Conservation (phyloP, 2,329 filamentous ascomycete genomes). For the Didymella pinodella region DNA sequence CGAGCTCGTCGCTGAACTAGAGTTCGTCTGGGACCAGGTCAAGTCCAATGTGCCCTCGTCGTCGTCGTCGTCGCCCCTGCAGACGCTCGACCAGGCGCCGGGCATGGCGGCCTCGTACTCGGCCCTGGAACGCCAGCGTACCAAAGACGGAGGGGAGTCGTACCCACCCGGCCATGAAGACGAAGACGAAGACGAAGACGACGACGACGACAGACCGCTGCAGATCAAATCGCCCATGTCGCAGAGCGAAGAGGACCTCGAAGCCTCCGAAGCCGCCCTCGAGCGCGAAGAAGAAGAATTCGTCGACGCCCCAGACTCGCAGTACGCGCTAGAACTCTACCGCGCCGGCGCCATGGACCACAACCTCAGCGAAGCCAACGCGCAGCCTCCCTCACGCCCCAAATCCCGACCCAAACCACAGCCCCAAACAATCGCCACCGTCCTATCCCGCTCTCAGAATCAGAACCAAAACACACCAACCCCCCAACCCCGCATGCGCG, state of each 20-base stretch:
- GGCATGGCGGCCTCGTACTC: slow-evolving; percentile 42
- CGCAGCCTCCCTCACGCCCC: slow-evolving; percentile 24
- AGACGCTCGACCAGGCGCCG: slow-evolving; percentile 46
- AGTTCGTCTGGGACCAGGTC: slow-evolving; percentile 99
- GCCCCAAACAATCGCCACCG: not conserved
- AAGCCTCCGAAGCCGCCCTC: slow-evolving; percentile 46
- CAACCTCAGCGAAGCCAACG: slow-evolving; percentile 40
- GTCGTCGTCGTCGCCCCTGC: slow-evolving; percentile 55
- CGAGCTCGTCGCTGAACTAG: slow-evolving; percentile 90
- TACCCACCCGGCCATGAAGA: not conserved
- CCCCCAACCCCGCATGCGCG: slow-evolving; percentile 27
- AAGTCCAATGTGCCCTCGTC: slow-evolving; percentile 79
- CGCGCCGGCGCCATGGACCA: slow-evolving; percentile 23
- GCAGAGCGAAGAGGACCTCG: slow-evolving; percentile 68
- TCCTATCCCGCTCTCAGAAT: slow-evolving; percentile 13
- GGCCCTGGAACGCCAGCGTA: slow-evolving; percentile 17
- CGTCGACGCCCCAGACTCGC: slow-evolving; percentile 58
- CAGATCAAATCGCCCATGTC: slow-evolving; percentile 84
- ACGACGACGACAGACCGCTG: slow-evolving; percentile 33
- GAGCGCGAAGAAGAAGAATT: slow-evolving; percentile 52
- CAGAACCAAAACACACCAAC: slow-evolving; percentile 28
- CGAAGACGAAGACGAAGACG: slow-evolving; percentile 25
- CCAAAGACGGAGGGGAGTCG: slow-evolving; percentile 18
- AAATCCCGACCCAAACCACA: not conserved
- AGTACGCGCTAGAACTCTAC: slow-evolving; percentile 43